Conservation (phyloP, 2,329 filamentous ascomycete genomes). For the Talaromyces sp. region DNA sequence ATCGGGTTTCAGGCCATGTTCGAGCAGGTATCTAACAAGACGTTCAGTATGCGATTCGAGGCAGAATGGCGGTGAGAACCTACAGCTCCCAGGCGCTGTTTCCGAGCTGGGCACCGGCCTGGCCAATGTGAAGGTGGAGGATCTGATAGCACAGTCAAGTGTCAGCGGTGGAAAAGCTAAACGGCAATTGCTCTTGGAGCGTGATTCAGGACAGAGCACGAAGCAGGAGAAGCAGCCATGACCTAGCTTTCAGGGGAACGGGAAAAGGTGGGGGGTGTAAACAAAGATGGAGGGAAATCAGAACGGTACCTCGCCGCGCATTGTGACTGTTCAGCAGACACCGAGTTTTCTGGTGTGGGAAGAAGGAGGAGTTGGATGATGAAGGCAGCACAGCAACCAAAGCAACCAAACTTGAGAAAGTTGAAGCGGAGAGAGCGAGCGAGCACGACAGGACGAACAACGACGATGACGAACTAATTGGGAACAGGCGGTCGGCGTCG, state of each 20-base stretch:
- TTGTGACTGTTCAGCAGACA: conserved; percentile 7
- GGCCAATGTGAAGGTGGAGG: conserved; percentile 64
- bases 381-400: background rate
- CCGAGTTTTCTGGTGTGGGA: background rate
- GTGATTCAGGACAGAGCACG: background rate
- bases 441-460: background rate
- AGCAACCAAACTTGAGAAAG: background rate
- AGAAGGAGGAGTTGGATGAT: background rate
- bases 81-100: conserved; percentile 68
- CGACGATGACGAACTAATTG: background rate
- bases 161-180: background rate
- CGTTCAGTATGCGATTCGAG: conserved; percentile 1
- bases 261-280: conserved; percentile 9
- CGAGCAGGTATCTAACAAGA: conserved; percentile 55
- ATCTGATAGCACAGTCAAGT: conserved; percentile 40
- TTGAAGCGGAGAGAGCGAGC: background rate
- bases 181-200: background rate
- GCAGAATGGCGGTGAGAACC: conserved; percentile 32
- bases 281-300: conserved; percentile 2
- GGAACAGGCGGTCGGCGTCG: background rate
- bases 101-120: conserved; percentile 64
- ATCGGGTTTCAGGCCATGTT: conserved; percentile 60
- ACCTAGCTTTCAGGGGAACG: conserved; percentile 10
- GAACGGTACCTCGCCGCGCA: conserved; percentile 14
- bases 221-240: background rate